Evolutionary conservation across 2,329 filamentous ascomycete species (phyloP).

Genomic region (Claviceps paspali): DNA sequence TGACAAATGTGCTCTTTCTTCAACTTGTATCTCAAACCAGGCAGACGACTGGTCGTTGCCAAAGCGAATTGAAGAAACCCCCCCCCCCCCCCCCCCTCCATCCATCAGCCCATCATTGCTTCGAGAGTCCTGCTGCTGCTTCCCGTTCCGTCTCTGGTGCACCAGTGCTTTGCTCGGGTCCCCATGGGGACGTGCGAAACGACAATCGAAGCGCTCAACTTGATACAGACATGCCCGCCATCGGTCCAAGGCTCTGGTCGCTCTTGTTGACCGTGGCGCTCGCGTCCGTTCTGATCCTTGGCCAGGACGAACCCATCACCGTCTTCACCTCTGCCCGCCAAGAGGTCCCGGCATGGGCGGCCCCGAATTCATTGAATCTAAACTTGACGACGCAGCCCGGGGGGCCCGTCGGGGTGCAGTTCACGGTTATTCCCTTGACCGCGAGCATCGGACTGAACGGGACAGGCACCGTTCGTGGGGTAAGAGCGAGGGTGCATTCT

Average conservation of each 20-base stretch:
- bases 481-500: slow-evolving; percentile 17
- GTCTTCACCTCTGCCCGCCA: slow-evolving; percentile 18
- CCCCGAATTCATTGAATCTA: slow-evolving; percentile 26
- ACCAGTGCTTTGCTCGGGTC: not conserved
- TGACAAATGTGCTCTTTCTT: slow-evolving; percentile 4
- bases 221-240: not conserved
- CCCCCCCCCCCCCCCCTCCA: no score
- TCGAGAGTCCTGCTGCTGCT: not conserved
- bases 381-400: slow-evolving; percentile 17
- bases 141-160: not conserved
- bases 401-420: slow-evolving; percentile 17
- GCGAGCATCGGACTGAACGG: slow-evolving; percentile 26
- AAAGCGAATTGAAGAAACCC: not conserved
- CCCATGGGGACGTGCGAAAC: not conserved
- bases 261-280: slow-evolving; percentile 8
- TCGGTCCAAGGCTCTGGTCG: slow-evolving; percentile 1
- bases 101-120: slow-evolving; percentile 1
- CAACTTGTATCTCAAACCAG: not conserved
- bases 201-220: not conserved
- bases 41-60: slow-evolving; percentile 4
- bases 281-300: slow-evolving; percentile 16
- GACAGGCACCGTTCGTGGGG: slow-evolving; percentile 19
- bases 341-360: slow-evolving; percentile 24
- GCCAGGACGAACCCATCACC: slow-evolving; percentile 16
- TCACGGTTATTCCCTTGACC: slow-evolving; percentile 31